Evolutionary conservation across 1,284 basidiomycete genomes (phyloP).

Genomic region (Vanrija sp.): DNA sequence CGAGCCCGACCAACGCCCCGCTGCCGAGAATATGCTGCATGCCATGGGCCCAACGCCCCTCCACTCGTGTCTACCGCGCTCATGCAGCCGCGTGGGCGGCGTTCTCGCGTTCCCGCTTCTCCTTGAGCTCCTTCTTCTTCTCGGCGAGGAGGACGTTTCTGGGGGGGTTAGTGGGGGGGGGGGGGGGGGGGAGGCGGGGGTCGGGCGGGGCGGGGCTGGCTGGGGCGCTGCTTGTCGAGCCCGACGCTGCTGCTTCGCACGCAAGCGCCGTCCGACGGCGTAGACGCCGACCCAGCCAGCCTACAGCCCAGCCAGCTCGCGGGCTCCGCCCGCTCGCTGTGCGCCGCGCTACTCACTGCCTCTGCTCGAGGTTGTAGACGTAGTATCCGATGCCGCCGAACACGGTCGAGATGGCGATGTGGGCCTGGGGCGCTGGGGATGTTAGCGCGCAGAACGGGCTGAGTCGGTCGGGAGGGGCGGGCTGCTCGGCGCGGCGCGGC

Average conservation of each 20-base stretch:
- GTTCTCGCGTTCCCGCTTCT: slow-evolving; percentile 28
- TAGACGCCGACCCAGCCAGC: neutral
- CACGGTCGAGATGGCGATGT: slow-evolving; percentile 29
- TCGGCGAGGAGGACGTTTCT: slow-evolving; percentile 30
- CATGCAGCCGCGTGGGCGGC: slow-evolving; percentile 11
- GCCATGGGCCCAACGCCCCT: neutral
- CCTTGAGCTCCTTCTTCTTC: slow-evolving; percentile 27
- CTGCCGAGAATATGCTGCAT: slow-evolving; percentile 13
- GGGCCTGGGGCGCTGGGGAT: slow-evolving; percentile 34
- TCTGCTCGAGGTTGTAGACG: slow-evolving; percentile 36
- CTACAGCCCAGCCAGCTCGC: neutral
- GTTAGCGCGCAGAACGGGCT: too few relatives aligned
- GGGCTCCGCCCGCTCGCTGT: neutral
- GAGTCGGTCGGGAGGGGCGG: too few relatives aligned
- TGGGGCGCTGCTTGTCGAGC: too few relatives aligned
- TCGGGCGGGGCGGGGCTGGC: neutral
- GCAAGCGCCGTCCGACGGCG: too few relatives aligned
- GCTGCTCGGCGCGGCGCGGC: too few relatives aligned
- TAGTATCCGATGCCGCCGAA: slow-evolving; percentile 43
- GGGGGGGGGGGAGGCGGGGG: neutral
- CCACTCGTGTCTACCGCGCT: neutral
- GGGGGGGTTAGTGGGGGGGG: neutral
- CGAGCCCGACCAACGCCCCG: too few relatives aligned
- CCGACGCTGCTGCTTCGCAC: neutral
- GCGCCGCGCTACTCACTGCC: slow-evolving; percentile 45